These are phyloP conservation scores for Lactarius sp. DNA, from an alignment of 768 basidiomycete species.

Conservation along the genomic window DNA sequence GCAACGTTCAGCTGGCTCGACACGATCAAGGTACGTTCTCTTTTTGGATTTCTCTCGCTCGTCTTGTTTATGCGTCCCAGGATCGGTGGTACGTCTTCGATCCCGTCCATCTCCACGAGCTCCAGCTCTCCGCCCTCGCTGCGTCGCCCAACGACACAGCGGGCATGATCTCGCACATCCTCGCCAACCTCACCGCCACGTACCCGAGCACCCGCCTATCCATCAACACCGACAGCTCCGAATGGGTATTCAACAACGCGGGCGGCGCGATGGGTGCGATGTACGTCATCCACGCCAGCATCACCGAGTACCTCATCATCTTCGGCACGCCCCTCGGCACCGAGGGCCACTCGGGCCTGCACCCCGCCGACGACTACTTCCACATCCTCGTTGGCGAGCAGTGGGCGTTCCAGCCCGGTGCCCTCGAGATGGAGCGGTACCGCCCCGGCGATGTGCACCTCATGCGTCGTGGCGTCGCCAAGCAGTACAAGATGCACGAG, in stretches of 20 bases:
- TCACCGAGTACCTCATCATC: constrained; percentile 95
- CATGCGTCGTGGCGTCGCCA: constrained; percentile 74
- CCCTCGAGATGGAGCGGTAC: constrained; percentile 82
- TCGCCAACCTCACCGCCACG: constrained; percentile 68
- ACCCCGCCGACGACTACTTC: constrained; percentile 98
- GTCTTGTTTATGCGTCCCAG: constrained; percentile 35
- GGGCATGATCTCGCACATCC: constrained; percentile 76
- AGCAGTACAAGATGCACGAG: constrained; percentile 98
- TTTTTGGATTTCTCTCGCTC: too few species aligned
- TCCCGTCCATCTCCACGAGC: constrained; percentile 61
- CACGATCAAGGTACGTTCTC: constrained; percentile 18
- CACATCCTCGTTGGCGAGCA: constrained; percentile 92
- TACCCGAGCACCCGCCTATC: constrained; percentile 59
- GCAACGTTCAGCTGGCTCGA: constrained; percentile 23
- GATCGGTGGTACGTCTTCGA: constrained; percentile 86
- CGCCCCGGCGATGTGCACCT: constrained; percentile 79
- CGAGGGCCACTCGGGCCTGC: constrained; percentile 91
- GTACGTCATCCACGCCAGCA: constrained; percentile 95
- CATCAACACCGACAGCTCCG: constrained; percentile 51
- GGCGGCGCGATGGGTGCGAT: constrained; percentile 98
- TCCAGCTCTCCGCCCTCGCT: constrained; percentile 70
- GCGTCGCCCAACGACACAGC: constrained; percentile 57
- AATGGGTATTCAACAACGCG: constrained; percentile 97
- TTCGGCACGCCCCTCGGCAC: constrained; percentile 96
- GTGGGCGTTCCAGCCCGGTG: constrained; percentile 85